Conservation (phyloP, 352 stramenopile species). For the Pythium folliculosum region DNA sequence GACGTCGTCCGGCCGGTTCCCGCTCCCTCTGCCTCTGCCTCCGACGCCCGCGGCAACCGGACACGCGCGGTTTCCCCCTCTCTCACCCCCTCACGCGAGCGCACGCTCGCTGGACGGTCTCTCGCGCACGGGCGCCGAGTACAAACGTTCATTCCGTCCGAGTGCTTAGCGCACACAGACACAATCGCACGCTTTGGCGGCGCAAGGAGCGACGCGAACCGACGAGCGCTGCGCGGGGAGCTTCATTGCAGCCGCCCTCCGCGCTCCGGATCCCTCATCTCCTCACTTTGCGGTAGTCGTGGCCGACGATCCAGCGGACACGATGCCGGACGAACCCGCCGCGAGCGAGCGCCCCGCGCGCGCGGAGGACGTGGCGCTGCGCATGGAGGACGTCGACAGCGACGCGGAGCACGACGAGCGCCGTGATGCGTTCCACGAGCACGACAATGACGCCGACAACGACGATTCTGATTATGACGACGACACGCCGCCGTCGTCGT, state of each 20-base stretch:
- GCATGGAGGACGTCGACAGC: not conserved
- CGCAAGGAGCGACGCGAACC: too few relatives aligned
- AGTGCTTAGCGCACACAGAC: too few relatives aligned
- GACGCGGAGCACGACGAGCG: not conserved
- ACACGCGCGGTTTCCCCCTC: too few relatives aligned
- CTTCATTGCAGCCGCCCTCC: too few relatives aligned
- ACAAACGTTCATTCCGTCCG: not conserved
- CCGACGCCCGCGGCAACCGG: not conserved
- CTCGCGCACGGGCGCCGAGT: too few relatives aligned
- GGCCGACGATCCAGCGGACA: not conserved
- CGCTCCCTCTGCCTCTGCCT: not conserved
- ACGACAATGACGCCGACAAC: not conserved
- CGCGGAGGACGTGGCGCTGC: not conserved
- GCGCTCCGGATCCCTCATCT: too few relatives aligned
- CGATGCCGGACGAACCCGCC: not conserved
- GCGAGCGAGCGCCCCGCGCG: not conserved
- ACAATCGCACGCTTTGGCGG: too few relatives aligned
- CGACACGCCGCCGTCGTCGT: not conserved
- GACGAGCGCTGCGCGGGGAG: too few relatives aligned
- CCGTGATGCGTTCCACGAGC: not conserved
- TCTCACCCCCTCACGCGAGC: not conserved
- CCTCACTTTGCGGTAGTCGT: not conserved
- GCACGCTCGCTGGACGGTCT: too few relatives aligned
- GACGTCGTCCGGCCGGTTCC: not conserved
- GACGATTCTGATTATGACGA: slow-evolving; percentile 7